Base-by-base conservation (phyloP, 192 early-diverging fungal genomes). In the Coemansia sp. region DNA sequence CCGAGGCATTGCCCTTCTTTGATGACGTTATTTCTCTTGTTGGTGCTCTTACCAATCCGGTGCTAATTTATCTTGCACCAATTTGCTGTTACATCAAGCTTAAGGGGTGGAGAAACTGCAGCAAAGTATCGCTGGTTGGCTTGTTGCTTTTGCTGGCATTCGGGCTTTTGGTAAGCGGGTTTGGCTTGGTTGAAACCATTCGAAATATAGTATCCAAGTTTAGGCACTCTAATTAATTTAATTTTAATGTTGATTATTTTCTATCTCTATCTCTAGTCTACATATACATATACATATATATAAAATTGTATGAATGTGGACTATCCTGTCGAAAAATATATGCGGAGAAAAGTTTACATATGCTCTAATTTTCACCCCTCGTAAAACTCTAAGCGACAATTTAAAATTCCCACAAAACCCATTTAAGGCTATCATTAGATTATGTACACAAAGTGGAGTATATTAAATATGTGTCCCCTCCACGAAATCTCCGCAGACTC, bases 1-100 rank as follows among this genome's bases (percentile, higher is more conserved):
- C 89, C 0, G 79, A 88, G 16, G 84, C 78, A 30, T 72, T 91
- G 7, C 89, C 90, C 4, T 90, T 81, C 68, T 91, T 93, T 59
- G 84, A 87, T 28, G 90, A 91, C 57, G 76, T 90, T 22, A 68
- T 93, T 76, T 84, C 85, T 30, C 71, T 93, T 0, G 64, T 93
- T 25, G 88, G 91, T 4, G 85, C 89, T 0, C 76, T 91, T 23
- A 85, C 87, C 45, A 89, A 87, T 35, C 85, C 83, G 13, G 72
- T 84, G 8, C 67, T 93, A 1, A 85, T 93, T 25, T 90, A 90
- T 62, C 68, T 90, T 11, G 81, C 91, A 55, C 91, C 91, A 0
- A 82, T 91, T 23, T 39, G 88, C 14, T 91, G 85, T 67, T 88
- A 88, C 65, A 81, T 84, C 45, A 78, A 82, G 49, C 66, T 93